phyloP scores from a whole-genome alignment of 2,329 filamentous ascomycete species.

The Pestalotiopsis sp. region DNA sequence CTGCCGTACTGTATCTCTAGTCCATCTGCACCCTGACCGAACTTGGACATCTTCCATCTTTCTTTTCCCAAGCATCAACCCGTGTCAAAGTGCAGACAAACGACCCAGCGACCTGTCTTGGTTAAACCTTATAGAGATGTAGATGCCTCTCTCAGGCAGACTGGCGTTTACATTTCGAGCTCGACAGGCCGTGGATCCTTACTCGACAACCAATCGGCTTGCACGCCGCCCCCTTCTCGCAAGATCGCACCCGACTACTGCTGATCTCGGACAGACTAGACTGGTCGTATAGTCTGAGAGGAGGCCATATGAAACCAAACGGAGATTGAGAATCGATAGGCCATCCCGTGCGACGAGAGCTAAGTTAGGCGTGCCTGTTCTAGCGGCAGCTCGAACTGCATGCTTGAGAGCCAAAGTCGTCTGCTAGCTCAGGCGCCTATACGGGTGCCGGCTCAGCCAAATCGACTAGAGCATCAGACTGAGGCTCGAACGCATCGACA shows the following conservation, averaged over 20 bases:
- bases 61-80: neutral
- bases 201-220: neutral
- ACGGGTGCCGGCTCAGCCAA: neutral
- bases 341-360: neutral
- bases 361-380: neutral
- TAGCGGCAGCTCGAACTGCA: neutral
- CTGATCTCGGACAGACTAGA: neutral
- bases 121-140: neutral
- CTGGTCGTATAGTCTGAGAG: neutral
- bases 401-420: neutral
- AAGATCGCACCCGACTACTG: neutral
- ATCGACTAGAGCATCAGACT: neutral
- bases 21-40: neutral
- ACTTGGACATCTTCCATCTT: neutral
- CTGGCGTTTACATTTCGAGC: neutral
- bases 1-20: neutral
- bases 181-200: neutral
- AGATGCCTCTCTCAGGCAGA: neutral
- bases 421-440: neutral
- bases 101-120: neutral
- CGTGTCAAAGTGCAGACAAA: neutral
- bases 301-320: neutral
- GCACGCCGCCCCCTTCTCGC: neutral
- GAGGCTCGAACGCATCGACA: no score
- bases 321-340: neutral